Evolutionary conservation across 2,329 filamentous ascomycete genomes (phyloP).

Genomic region (Clonostachys byssicola): DNA sequence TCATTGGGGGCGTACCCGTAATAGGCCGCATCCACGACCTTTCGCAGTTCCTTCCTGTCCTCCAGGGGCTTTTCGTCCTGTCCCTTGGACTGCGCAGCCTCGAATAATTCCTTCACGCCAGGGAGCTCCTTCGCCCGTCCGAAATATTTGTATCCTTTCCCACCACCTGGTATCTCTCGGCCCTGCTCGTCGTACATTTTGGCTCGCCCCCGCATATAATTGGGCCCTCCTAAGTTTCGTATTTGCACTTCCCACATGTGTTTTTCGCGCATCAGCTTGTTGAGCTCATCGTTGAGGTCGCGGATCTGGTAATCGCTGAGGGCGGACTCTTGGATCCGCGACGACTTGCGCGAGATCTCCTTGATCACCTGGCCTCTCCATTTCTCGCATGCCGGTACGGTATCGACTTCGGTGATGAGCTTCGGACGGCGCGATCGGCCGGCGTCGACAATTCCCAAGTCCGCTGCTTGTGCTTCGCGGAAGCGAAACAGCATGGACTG

Average conservation of each 20-base stretch:
- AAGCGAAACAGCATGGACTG: conserved; percentile 99
- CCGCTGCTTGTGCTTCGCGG: conserved; percentile 92
- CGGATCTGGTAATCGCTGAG: conserved; percentile 97
- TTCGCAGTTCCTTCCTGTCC: conserved; percentile 64
- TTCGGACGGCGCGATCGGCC: conserved; percentile 87
- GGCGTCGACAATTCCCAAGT: conserved; percentile 92
- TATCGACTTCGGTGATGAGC: conserved; percentile 80
- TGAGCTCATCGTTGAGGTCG: conserved; percentile 98
- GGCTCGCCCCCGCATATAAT: conserved; percentile 79
- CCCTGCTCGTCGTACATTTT: conserved; percentile 72
- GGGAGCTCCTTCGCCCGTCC: conserved; percentile 85
- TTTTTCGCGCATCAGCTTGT: conserved; percentile 98
- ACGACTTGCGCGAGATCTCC: conserved; percentile 95
- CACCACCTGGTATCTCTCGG: conserved; percentile 66
- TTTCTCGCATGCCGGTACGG: conserved; percentile 87
- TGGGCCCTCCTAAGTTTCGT: conserved; percentile 89
- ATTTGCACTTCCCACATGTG: conserved; percentile 99
- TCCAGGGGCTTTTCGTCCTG: conserved; percentile 61
- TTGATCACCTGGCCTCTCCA: conserved; percentile 98
- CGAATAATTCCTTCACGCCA: conserved; percentile 94
- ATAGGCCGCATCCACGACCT: conserved; percentile 86
- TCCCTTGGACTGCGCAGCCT: conserved; percentile 61
- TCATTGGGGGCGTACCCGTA: conserved; percentile 94
- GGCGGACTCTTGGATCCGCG: conserved; percentile 85
- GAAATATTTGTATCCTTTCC: conserved; percentile 93